Evolutionary conservation across 305 asterid species (phyloP).

Genomic region (Lippia alba): DNA sequence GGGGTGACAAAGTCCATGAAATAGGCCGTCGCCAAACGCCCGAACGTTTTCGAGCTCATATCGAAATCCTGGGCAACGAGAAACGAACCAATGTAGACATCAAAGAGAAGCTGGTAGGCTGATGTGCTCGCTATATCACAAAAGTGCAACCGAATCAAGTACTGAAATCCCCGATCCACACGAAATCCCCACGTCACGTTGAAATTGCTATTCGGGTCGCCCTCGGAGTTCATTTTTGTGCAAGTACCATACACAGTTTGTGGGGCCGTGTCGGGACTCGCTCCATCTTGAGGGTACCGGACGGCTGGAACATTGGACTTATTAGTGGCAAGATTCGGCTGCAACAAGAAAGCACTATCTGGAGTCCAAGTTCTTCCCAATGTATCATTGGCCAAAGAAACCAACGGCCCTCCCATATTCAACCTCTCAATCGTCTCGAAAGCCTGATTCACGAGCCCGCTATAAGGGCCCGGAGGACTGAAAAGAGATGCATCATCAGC

Average conservation of each 20-base stretch:
- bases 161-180: constrained; percentile 64
- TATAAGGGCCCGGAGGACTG: constrained; percentile 48
- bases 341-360: constrained; percentile 47
- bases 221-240: constrained; percentile 49
- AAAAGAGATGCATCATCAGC: constrained; percentile 49
- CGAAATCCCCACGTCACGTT: constrained; percentile 68
- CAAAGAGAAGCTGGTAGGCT: constrained; percentile 53
- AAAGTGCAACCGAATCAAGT: constrained; percentile 66
- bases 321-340: constrained; percentile 31
- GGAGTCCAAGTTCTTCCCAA: constrained; percentile 67
- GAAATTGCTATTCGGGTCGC: constrained; percentile 55
- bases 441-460: constrained; percentile 49
- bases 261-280: constrained; percentile 59
- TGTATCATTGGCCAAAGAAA: constrained; percentile 55
- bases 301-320: constrained; percentile 47
- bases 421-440: constrained; percentile 66
- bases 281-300: constrained; percentile 52
- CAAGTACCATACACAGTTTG: constrained; percentile 74
- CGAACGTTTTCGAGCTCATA: constrained; percentile 31
- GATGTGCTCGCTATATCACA: constrained; percentile 67
- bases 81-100: constrained; percentile 52
- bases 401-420: constrained; percentile 73
- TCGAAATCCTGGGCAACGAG: constrained; percentile 53
- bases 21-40: constrained; percentile 53
- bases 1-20: constrained; percentile 61